Evolutionary conservation across 495 filamentous ascomycete species (phyloP).

Genomic region (Penicillium coffeae): DNA sequence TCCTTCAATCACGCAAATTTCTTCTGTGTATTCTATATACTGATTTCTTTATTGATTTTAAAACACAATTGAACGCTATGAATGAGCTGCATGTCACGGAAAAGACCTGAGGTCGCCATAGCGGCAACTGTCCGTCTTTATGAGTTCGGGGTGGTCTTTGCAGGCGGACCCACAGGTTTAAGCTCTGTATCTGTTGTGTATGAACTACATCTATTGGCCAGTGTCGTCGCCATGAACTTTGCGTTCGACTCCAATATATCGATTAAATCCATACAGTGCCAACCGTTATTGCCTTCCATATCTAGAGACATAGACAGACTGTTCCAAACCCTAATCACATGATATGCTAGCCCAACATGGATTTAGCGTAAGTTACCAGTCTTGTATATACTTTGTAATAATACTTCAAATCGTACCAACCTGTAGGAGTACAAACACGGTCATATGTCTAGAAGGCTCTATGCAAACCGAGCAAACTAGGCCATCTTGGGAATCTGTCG

Average conservation of each 20-base stretch:
- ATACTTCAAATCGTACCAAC: conserved; percentile 7
- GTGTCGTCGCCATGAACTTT: background rate
- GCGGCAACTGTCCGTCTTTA: background rate
- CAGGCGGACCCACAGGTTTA: background rate
- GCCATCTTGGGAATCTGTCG: conserved; percentile 13
- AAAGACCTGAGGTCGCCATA: background rate
- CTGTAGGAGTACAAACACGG: conserved; percentile 7
- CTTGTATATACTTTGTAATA: conserved; percentile 9
- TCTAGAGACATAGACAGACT: conserved; percentile 9
- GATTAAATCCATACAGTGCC: background rate
- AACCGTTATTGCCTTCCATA: conserved; percentile 16
- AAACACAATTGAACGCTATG: no score
- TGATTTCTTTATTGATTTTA: no score
- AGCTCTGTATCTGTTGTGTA: background rate
- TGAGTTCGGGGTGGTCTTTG: background rate
- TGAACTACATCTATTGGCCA: background rate
- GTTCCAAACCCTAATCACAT: no score
- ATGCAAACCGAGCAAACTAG: conserved; percentile 15
- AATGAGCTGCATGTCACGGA: background rate
- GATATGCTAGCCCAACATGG: conserved; percentile 7
- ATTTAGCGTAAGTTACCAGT: conserved; percentile 10
- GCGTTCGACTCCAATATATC: background rate
- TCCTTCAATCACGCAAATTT: no score
- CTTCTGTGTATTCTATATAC: no score
- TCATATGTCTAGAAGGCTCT: conserved; percentile 11